Evolutionary conservation across 441 rosid genomes (phyloP).

Genomic region (Adansonia grandidieri): DNA sequence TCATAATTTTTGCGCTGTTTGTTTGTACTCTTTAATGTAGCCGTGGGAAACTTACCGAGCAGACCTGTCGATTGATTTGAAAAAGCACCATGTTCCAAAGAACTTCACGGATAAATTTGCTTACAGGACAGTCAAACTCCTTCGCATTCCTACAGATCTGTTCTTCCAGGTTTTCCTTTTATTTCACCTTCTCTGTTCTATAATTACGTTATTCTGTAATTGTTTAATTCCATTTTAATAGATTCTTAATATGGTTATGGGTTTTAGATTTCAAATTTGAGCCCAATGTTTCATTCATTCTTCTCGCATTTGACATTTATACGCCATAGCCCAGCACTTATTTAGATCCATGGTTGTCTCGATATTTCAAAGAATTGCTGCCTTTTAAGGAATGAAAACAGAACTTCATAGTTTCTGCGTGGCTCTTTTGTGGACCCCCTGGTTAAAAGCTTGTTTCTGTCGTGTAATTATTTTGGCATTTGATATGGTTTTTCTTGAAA

Average conservation of each 20-base stretch:
- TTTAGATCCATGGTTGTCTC: not conserved
- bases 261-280: no score
- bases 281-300: not conserved
- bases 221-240: not conserved
- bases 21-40: constrained; percentile 38
- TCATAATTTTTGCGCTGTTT: not conserved
- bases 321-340: not conserved
- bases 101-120: constrained; percentile 65
- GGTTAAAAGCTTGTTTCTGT: not conserved
- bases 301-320: not conserved
- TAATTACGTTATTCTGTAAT: not conserved
- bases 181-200: not conserved
- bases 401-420: not conserved
- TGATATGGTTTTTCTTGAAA: constrained; percentile 32
- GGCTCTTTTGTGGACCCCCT: not conserved
- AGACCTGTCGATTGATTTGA: constrained; percentile 64
- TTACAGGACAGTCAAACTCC: constrained; percentile 61
- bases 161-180: constrained; percentile 61
- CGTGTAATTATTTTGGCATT: not conserved
- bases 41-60: constrained; percentile 75
- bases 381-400: not conserved
- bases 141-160: constrained; percentile 66
- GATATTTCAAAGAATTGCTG: not conserved
- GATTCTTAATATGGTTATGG: not conserved
- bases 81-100: constrained; percentile 68